phyloP scores from a whole-genome alignment of 495 filamentous ascomycete species.

The Tuber aestivum region DNA sequence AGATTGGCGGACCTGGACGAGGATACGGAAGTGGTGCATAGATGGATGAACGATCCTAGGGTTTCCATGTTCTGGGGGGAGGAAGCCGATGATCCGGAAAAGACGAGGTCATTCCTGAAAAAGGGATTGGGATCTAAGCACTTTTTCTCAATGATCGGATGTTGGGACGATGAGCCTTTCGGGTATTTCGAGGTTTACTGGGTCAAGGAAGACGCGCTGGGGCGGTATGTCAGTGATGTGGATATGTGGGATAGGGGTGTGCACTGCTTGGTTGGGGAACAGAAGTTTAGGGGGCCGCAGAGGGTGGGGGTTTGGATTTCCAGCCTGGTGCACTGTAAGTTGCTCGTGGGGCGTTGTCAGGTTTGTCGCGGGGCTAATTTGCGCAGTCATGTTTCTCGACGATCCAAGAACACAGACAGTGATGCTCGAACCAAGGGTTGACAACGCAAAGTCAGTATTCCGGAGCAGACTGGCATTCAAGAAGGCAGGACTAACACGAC shows the following conservation, averaged over 20 bases:
- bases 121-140: conserved; percentile 59
- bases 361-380: not conserved
- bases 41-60: conserved; percentile 85
- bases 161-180: conserved; percentile 77
- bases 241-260: conserved; percentile 82
- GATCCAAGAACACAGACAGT: conserved; percentile 78
- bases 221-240: conserved; percentile 48
- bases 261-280: conserved; percentile 84
- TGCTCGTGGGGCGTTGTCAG: not conserved
- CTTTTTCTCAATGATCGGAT: conserved; percentile 84
- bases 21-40: conserved; percentile 72
- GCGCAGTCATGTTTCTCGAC: conserved; percentile 53
- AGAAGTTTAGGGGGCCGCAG: conserved; percentile 75
- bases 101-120: conserved; percentile 62
- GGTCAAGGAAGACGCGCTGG: conserved; percentile 87
- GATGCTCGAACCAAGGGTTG: conserved; percentile 81
- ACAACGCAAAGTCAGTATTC: conserved; percentile 72
- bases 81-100: conserved; percentile 55
- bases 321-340: conserved; percentile 73
- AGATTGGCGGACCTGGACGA: conserved; percentile 52
- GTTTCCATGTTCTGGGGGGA: conserved; percentile 78
- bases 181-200: conserved; percentile 98
- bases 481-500: conserved; percentile 23
- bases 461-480: not conserved
- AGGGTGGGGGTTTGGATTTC: conserved; percentile 74